These are phyloP conservation scores for Botrytis byssoidea DNA, from an alignment of 2,329 filamentous ascomycete species.

Conservation along the genomic window DNA sequence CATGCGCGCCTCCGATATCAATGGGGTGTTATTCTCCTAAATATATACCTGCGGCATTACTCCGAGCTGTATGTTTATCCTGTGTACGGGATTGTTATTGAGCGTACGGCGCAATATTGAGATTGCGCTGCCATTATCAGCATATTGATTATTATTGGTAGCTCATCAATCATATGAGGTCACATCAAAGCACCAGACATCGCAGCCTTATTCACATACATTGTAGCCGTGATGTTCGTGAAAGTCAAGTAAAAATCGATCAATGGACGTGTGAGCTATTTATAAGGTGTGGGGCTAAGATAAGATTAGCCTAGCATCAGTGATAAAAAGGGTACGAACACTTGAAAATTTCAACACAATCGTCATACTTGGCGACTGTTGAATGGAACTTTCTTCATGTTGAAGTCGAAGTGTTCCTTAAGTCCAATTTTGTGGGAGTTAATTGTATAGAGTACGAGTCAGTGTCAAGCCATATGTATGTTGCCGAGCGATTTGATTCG, in stretches of 20 bases:
- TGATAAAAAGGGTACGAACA: constrained; percentile 10
- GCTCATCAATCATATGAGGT: background rate
- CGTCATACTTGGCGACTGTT: background rate
- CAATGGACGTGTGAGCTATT: background rate
- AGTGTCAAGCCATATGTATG: background rate
- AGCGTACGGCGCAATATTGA: background rate
- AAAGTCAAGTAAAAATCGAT: background rate
- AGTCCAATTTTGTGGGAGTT: background rate
- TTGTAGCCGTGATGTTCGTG: background rate
- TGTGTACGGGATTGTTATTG: background rate
- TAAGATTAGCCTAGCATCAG: constrained; percentile 16
- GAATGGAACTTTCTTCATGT: background rate
- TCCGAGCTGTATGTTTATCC: background rate
- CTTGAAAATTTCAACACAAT: background rate
- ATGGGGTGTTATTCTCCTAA: background rate
- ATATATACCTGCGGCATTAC: background rate
- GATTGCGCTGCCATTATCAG: background rate
- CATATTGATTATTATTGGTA: background rate
- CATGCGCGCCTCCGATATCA: background rate
- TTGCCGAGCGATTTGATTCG: background rate
- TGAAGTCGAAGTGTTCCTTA: background rate
- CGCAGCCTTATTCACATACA: background rate
- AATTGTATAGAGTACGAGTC: background rate
- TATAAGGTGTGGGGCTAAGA: constrained; percentile 17
- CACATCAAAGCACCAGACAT: background rate